Conservation (phyloP, 495 filamentous ascomycete species). For the Cercophora sp. region DNA sequence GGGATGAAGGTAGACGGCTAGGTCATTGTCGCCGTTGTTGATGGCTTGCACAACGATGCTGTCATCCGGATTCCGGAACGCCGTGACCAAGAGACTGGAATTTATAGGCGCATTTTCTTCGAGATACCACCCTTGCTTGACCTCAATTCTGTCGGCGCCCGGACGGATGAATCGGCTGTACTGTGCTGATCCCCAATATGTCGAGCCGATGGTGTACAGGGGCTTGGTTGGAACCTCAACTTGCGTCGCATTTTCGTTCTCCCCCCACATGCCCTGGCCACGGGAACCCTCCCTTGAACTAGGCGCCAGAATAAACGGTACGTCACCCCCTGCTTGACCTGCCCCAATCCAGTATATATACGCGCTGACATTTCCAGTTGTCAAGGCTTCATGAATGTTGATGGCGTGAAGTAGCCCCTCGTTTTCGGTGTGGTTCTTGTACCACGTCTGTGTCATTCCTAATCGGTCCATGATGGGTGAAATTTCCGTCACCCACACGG, state of each 20-base stretch:
- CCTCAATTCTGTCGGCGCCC: slow-evolving; percentile 11
- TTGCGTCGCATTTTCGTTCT: not conserved
- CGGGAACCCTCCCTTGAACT: too few relatives aligned
- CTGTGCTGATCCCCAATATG: slow-evolving; percentile 18
- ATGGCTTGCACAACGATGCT: slow-evolving; percentile 17
- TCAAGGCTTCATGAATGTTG: slow-evolving; percentile 44
- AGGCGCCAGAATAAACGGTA: slow-evolving; percentile 16
- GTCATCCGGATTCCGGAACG: slow-evolving; percentile 11
- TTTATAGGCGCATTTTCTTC: not conserved
- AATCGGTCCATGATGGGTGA: slow-evolving; percentile 24
- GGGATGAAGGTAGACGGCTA: not conserved
- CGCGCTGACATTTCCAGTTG: slow-evolving; percentile 42
- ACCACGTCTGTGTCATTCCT: slow-evolving; percentile 42
- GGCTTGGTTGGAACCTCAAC: not conserved
- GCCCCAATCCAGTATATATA: slow-evolving; percentile 48
- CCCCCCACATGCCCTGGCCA: slow-evolving; percentile 1
- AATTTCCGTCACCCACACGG: slow-evolving; percentile 23
- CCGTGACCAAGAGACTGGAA: slow-evolving; percentile 5
- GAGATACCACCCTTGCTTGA: too few relatives aligned
- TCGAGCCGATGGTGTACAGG: slow-evolving; percentile 5
- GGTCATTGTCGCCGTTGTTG: slow-evolving; percentile 14
- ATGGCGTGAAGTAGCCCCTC: slow-evolving; percentile 54
- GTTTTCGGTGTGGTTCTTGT: slow-evolving; percentile 27
- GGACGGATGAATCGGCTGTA: slow-evolving; percentile 21
- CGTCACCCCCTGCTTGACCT: slow-evolving; percentile 5